Evolutionary conservation across 164 flowering plant species (phyloP).

Genomic region (Annona cherimola): DNA sequence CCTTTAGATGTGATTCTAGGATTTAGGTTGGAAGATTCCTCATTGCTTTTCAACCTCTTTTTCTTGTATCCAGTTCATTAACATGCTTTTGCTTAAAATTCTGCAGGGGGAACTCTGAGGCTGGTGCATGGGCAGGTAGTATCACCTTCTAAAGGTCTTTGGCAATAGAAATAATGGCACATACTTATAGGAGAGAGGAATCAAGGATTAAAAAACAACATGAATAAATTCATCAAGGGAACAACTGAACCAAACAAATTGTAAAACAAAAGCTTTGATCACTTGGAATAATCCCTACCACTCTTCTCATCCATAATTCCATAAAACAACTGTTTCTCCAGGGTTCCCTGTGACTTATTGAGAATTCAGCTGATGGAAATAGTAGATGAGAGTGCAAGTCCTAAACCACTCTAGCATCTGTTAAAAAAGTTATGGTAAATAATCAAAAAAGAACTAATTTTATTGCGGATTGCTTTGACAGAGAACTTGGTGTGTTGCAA

Average conservation of each 20-base stretch:
- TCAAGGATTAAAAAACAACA: neutral
- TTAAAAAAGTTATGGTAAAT: neutral
- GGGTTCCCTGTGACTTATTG: neutral
- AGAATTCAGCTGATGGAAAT: neutral
- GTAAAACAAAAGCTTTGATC: neutral
- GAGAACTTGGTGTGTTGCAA: slow-evolving; percentile 92
- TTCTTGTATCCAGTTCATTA: neutral
- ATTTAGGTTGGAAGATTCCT: neutral
- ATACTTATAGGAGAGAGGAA: neutral
- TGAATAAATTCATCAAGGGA: neutral
- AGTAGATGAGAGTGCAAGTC: neutral
- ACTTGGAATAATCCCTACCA: neutral
- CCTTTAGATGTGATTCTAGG: neutral
- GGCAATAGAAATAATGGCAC: neutral
- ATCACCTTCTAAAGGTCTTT: neutral
- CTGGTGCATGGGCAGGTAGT: slow-evolving; percentile 31
- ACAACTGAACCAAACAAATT: neutral
- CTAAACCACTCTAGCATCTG: neutral
- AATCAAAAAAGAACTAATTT: neutral
- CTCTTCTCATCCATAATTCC: neutral
- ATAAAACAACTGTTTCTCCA: neutral
- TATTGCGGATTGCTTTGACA: slow-evolving; percentile 16
- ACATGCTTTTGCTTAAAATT: neutral
- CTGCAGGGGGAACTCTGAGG: slow-evolving; percentile 22
- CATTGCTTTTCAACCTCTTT: no score